A percentile compares a stretch with the other conserved stretches of the same genome.
Evolutionary conservation across 352 stramenopile genomes (phyloP).

Genomic region (Globisporangium nodosum): DNA sequence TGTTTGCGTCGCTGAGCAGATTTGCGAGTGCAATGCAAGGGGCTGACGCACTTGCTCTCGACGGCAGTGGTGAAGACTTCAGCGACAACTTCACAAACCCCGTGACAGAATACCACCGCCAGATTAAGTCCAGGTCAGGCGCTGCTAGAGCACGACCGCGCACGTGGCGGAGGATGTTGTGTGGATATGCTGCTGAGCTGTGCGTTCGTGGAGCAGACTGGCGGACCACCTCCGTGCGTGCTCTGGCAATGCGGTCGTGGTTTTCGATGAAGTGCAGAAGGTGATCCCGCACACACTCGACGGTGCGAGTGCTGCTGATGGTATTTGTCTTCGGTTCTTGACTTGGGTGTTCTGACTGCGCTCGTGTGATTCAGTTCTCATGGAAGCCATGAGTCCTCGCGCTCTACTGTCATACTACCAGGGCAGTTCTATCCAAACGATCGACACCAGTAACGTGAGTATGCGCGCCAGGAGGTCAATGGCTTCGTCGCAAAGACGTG

Average conservation of each 20-base stretch:
- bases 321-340: not conserved
- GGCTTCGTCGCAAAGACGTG: too few relatives aligned
- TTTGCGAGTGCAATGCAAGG: not conserved
- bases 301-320: constrained; percentile 25
- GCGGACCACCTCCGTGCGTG: constrained; percentile 76
- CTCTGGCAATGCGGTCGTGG: constrained; percentile 81
- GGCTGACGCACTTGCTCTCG: not conserved
- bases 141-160: not conserved
- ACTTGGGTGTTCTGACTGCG: not conserved
- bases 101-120: constrained; percentile 75
- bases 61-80: constrained; percentile 73
- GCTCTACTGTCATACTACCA: constrained; percentile 78
- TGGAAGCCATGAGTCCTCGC: constrained; percentile 65
- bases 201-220: constrained; percentile 44
- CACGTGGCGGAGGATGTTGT: not conserved
- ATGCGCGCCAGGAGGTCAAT: too few relatives aligned
- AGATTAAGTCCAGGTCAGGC: constrained; percentile 72
- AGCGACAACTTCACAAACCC: constrained; percentile 80
- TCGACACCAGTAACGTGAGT: constrained; percentile 70
- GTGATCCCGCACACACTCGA: constrained; percentile 87
- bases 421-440: constrained; percentile 47
- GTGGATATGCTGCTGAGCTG: not conserved
- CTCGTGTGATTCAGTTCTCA: constrained; percentile 36
- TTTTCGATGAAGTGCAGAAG: constrained; percentile 92
- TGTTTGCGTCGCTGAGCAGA: not conserved